phyloP scores from a whole-genome alignment of 495 filamentous ascomycete species.

The Letharia columbiana region DNA sequence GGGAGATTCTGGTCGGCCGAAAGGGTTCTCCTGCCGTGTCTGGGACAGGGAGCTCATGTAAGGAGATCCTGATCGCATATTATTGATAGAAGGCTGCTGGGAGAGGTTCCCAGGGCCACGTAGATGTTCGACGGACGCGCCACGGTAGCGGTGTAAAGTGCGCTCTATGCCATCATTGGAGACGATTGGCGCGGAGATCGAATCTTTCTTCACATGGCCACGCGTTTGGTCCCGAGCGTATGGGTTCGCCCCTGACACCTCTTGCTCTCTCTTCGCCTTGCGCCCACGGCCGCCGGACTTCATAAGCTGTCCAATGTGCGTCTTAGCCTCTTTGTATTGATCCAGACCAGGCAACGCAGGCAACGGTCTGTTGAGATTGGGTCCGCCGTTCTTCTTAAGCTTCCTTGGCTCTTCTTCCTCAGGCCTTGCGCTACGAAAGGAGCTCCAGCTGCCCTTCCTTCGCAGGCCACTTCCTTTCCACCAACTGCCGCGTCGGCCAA shows the following conservation, averaged over 20 bases:
- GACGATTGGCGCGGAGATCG: conserved; percentile 14
- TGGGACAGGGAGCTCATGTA: not conserved
- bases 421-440: conserved; percentile 24
- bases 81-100: not conserved
- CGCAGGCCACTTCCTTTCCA: conserved; percentile 21
- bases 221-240: conserved; percentile 17
- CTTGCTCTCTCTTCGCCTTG: conserved; percentile 13
- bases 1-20: not conserved
- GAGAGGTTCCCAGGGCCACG: not conserved
- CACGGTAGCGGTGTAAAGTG: conserved; percentile 16
- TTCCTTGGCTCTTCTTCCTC: conserved; percentile 20
- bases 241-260: conserved; percentile 5
- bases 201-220: conserved; percentile 15
- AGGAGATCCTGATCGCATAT: not conserved
- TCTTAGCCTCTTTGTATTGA: conserved; percentile 25
- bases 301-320: conserved; percentile 26
- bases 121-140: conserved; percentile 3
- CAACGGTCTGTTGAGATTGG: conserved; percentile 25
- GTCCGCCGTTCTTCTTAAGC: conserved; percentile 18
- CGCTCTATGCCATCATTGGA: conserved; percentile 17
- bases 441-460: conserved; percentile 25
- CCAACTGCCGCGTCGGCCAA: conserved; percentile 23
- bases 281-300: conserved; percentile 18
- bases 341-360: conserved; percentile 27
- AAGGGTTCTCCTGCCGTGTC: not conserved